A percentile compares a stretch with the other conserved stretches of the same genome.
These are phyloP conservation scores for Aspergillus biplanus DNA, from an alignment of 495 filamentous ascomycete species.

Conservation along the genomic window DNA sequence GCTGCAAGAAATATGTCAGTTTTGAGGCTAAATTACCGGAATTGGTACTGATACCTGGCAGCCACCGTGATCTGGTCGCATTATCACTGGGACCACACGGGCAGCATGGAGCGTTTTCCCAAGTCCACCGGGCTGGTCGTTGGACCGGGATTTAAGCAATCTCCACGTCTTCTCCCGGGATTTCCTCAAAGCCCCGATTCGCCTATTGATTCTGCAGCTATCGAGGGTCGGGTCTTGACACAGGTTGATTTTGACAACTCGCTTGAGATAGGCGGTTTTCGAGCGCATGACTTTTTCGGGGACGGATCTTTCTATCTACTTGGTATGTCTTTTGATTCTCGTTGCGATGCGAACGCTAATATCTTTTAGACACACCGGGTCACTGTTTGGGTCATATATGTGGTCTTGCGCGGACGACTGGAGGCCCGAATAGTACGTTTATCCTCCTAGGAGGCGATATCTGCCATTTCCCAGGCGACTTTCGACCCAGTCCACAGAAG, in stretches of 20 bases:
- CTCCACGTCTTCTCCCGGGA: background rate
- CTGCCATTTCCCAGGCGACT: constrained; percentile 5
- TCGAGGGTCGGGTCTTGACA: background rate
- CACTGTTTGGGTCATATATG: constrained; percentile 8
- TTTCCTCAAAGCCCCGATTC: constrained; percentile 4
- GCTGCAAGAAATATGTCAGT: no score
- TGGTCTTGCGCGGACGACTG: constrained; percentile 10
- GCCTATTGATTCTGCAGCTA: background rate
- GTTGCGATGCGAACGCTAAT: background rate
- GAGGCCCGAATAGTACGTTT: constrained; percentile 9
- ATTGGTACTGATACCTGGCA: no score
- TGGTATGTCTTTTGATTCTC: background rate
- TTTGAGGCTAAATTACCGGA: no score
- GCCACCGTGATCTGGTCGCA: constrained; percentile 14
- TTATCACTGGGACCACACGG: constrained; percentile 9
- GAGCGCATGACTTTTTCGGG: constrained; percentile 11
- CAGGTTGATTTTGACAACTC: constrained; percentile 7
- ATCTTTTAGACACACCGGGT: background rate
- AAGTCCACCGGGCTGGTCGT: background rate
- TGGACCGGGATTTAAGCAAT: constrained; percentile 8
- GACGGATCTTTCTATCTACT: constrained; percentile 17
- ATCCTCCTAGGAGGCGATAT: constrained; percentile 17
- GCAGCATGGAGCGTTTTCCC: constrained; percentile 5
- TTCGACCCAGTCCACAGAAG: constrained; percentile 2
- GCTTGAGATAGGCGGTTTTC: constrained; percentile 10